Conservation (phyloP, 768 basidiomycete species). For the Mycena rebaudengoi region DNA sequence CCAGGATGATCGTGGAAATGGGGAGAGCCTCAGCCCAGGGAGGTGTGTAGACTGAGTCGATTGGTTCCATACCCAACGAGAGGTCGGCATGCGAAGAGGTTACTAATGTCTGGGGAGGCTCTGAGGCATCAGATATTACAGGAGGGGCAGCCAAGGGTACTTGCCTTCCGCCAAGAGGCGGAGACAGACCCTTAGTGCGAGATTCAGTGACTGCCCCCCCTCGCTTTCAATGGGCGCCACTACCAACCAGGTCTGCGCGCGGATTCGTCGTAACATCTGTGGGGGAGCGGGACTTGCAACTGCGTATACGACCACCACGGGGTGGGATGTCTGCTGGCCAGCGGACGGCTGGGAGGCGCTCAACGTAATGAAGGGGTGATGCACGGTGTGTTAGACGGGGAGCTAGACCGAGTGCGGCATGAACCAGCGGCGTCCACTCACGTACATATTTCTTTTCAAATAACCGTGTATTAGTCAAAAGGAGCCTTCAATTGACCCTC, state of each 20-base stretch:
- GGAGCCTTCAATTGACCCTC: too few species aligned
- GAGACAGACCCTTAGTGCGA: not conserved
- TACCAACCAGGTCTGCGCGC: too few species aligned
- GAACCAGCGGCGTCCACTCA: too few species aligned
- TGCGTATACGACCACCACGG: too few species aligned
- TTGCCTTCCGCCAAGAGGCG: slow-evolving; percentile 1
- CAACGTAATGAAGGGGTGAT: not conserved
- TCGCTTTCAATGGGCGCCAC: not conserved
- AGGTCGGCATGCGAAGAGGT: too few species aligned
- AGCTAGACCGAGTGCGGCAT: too few species aligned
- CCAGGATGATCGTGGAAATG: not conserved
- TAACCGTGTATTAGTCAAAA: too few species aligned
- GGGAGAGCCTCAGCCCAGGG: not conserved
- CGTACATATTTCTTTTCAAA: too few species aligned
- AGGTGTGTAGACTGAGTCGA: not conserved
- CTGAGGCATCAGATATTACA: not conserved
- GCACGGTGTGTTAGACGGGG: too few species aligned
- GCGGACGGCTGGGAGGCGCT: not conserved
- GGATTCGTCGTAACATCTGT: too few species aligned
- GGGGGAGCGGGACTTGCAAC: too few species aligned
- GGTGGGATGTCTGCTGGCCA: not conserved
- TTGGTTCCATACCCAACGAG: not conserved
- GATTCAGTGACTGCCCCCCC: not conserved
- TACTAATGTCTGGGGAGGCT: too few species aligned
- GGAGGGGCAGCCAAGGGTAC: not conserved